phyloP scores from a whole-genome alignment of 2,329 filamentous ascomycete genomes.

The Claviceps purpurea region DNA sequence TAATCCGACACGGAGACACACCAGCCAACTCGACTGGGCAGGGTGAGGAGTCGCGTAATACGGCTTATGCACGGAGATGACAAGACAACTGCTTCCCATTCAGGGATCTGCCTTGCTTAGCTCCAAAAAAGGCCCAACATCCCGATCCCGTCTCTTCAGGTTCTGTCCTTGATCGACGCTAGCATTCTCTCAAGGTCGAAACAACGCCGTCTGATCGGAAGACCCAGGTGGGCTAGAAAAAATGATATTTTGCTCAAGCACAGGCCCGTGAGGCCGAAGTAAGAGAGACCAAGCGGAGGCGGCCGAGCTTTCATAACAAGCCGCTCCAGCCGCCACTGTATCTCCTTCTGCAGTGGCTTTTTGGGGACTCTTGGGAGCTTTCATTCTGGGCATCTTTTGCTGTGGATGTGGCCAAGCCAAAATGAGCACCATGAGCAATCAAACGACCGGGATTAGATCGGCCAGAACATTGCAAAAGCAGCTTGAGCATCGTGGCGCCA shows the following conservation, averaged over 20 bases:
- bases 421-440: background rate
- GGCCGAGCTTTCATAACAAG: slow-evolving; percentile 2
- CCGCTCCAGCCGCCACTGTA: background rate
- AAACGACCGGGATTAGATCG: background rate
- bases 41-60: slow-evolving; percentile 6
- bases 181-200: slow-evolving; percentile 1
- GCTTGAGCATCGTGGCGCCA: background rate
- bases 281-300: slow-evolving; percentile 1
- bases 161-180: slow-evolving; percentile 2
- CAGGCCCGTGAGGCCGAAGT: background rate
- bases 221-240: slow-evolving; percentile 3
- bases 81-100: slow-evolving; percentile 8
- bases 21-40: slow-evolving; percentile 1
- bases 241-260: slow-evolving; percentile 6
- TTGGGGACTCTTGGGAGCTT: background rate
- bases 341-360: slow-evolving; percentile 2
- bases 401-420: background rate
- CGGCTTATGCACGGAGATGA: slow-evolving; percentile 8
- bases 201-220: slow-evolving; percentile 5
- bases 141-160: slow-evolving; percentile 2
- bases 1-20: background rate
- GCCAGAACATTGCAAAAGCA: background rate
- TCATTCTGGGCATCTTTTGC: background rate
- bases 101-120: slow-evolving; percentile 7
- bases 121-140: background rate